A percentile compares a stretch with the other conserved stretches of the same genome.
Evolutionary conservation across 345 rosid genomes (phyloP).

Genomic region (Ceriops tagal): DNA sequence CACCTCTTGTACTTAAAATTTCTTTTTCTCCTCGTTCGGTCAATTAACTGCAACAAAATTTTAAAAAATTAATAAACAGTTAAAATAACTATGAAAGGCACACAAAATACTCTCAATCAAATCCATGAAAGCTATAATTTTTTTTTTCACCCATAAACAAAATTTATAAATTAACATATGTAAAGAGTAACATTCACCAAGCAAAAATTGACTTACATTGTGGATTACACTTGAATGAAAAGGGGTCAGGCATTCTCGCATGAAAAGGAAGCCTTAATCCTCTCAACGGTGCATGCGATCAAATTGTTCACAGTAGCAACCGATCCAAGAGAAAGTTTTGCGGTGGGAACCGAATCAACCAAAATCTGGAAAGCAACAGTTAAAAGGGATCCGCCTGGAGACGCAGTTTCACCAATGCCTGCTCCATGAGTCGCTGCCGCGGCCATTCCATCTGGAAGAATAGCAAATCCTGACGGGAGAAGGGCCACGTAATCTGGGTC

Average conservation of each 20-base stretch:
- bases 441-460: conserved; percentile 56
- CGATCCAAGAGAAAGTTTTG: conserved; percentile 72
- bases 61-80: not conserved
- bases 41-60: conserved; percentile 24
- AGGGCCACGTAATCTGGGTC: conserved; percentile 78
- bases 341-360: conserved; percentile 69
- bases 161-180: too few species aligned
- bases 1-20: conserved; percentile 8
- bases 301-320: conserved; percentile 73
- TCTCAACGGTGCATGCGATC: conserved; percentile 76
- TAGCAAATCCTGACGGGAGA: conserved; percentile 77
- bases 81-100: too few species aligned
- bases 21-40: conserved; percentile 22
- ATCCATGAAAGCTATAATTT: too few species aligned
- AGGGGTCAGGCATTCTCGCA: conserved; percentile 36
- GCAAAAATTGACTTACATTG: too few species aligned
- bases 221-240: too few species aligned
- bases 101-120: too few species aligned
- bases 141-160: too few species aligned
- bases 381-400: conserved; percentile 56
- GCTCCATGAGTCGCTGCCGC: conserved; percentile 15
- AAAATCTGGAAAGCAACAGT: conserved; percentile 79
- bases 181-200: too few species aligned
- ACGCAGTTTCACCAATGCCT: conserved; percentile 14
- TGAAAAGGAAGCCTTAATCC: conserved; percentile 55